These are phyloP conservation scores for Penicillium digitatum DNA, from an alignment of 2,329 filamentous ascomycete species.

Conservation along the genomic window DNA sequence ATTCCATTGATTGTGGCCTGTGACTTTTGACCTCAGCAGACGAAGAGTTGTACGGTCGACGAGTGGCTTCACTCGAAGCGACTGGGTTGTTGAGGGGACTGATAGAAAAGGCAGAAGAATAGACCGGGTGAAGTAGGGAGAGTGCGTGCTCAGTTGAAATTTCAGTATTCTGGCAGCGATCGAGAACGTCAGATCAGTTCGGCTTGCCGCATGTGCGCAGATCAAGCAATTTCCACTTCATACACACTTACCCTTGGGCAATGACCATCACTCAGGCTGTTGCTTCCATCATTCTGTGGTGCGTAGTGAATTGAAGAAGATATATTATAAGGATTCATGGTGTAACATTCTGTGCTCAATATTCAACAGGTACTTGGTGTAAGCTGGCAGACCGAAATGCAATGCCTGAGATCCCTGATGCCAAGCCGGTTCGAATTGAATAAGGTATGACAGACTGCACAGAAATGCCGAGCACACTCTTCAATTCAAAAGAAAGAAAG, in stretches of 20 bases:
- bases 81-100: neutral
- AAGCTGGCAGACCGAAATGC: neutral
- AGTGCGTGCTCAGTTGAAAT: neutral
- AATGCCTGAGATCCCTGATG: neutral
- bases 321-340: neutral
- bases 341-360: neutral
- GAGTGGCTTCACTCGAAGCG: neutral
- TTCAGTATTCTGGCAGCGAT: neutral
- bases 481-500: too few relatives aligned
- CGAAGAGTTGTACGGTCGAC: neutral
- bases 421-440: conserved; percentile 6
- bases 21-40: neutral
- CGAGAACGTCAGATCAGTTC: conserved; percentile 1
- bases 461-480: neutral
- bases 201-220: conserved; percentile 3
- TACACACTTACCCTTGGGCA: conserved; percentile 1
- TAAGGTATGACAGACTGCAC: conserved; percentile 4
- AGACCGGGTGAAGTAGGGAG: neutral
- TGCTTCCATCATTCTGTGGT: neutral
- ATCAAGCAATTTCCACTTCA: conserved; percentile 1
- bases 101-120: neutral
- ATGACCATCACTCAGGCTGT: neutral
- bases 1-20: neutral
- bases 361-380: neutral
- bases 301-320: neutral